Conservation (phyloP, 208 protist species). For the Trypanosoma theileri region DNA sequence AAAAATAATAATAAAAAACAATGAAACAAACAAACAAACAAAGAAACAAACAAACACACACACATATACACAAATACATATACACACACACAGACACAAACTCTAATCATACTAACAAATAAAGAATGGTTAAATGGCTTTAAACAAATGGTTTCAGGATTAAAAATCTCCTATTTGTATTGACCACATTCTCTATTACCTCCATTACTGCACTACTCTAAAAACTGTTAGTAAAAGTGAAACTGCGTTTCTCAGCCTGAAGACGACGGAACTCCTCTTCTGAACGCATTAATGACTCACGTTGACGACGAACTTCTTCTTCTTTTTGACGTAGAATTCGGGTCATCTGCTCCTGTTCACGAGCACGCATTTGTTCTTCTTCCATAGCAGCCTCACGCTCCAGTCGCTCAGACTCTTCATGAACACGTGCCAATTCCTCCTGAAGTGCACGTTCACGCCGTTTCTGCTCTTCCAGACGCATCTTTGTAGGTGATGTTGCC, state of each 20-base stretch:
- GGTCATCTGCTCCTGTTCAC: slow-evolving; percentile 31
- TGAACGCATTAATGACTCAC: slow-evolving; percentile 37
- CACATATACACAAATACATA: too few species aligned
- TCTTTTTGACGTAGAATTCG: slow-evolving; percentile 42
- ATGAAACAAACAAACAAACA: too few species aligned
- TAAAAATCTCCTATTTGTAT: neutral
- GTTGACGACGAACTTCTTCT: slow-evolving; percentile 49
- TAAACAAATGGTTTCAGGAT: neutral
- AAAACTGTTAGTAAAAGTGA: neutral
- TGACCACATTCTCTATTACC: neutral
- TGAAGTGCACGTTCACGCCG: slow-evolving; percentile 39
- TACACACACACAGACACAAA: too few species aligned
- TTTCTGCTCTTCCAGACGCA: slow-evolving; percentile 47
- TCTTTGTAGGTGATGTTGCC: slow-evolving; percentile 23
- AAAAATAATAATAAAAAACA: too few species aligned
- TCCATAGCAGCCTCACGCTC: slow-evolving; percentile 42
- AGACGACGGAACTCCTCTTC: slow-evolving; percentile 51
- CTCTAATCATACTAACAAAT: too few species aligned
- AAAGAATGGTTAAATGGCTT: too few species aligned
- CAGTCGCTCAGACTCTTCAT: slow-evolving; percentile 43
- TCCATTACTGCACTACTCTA: neutral
- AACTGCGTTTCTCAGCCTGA: slow-evolving; percentile 31
- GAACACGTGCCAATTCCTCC: slow-evolving; percentile 35
- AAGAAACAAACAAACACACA: too few species aligned
- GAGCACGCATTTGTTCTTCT: slow-evolving; percentile 39